Evolutionary conservation across 371 early-diverging fungal genomes (phyloP), one percentile per base, ranked within the genome.

Genomic region (Mucor lusitanicus): DNA sequence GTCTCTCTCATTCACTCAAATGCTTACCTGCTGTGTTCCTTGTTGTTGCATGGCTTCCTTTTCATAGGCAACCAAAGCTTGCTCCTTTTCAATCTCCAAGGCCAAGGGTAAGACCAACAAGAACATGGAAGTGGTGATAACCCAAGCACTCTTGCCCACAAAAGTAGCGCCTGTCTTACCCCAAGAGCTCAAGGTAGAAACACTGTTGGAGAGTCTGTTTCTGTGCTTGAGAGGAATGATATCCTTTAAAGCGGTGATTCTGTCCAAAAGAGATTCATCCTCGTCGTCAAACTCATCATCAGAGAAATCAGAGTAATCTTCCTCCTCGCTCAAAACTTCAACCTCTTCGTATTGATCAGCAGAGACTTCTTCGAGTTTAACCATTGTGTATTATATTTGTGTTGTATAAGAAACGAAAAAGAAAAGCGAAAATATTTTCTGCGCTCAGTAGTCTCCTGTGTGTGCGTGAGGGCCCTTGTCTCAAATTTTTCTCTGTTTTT

Each of bases 81-180:
- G 88, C 53, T 91, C 91, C 60, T 90, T 89, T 74, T 92, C 92
- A 33, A 90, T 79, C 76, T 91, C 92, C 58, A 91, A 76, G 40
- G 88, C 89, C 59, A 91, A 80, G 28, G 92, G 92, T 58, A 94
- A 77, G 35, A 95, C 87, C 54, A 91, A 79, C 28, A 91, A 81
- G 33, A 95, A 73, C 73, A 91, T 92, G 59, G 88, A 88, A 9
- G 92, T 93, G 23, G 92, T 89, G 13, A 92, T 75, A n/a, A 93
- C 88, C 94, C 94, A 93, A 25, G 90, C 90, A 42, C 89, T 79
- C 79, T 90, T 90, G 46, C 92, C 92, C 23, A 87, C 79, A 75
- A 91, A 83, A 11, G 83, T 78, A 53, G 83, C 76, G 27, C 88
- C 84, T 17, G 85, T 76, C 68, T 81, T 81, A 48, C 88, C 85